A percentile compares a stretch with the other conserved stretches of the same genome.
These are phyloP conservation scores for Epichloe aotearoae DNA, from an alignment of 2,329 filamentous ascomycete species.

Conservation along the genomic window DNA sequence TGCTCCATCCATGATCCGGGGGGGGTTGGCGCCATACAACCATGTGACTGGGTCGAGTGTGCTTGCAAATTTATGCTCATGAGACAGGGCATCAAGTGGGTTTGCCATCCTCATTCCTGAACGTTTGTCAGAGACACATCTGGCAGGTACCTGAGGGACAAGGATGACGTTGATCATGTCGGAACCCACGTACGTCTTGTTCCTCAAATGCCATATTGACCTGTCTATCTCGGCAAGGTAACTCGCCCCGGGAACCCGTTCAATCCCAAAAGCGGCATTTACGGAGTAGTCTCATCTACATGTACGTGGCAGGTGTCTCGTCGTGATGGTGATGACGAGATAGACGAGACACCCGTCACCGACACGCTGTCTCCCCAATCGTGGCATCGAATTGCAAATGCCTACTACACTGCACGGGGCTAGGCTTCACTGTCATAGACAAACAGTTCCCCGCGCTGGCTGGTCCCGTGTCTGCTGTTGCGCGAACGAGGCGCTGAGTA, in stretches of 20 bases:
- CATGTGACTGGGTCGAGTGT: too few relatives aligned
- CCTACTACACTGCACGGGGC: not conserved
- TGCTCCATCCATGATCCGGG: not conserved
- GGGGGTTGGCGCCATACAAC: too few relatives aligned
- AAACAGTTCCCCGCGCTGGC: not conserved
- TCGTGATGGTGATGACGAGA: too few relatives aligned
- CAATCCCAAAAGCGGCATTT: not conserved
- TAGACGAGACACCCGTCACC: not conserved
- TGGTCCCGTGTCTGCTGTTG: not conserved
- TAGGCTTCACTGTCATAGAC: not conserved
- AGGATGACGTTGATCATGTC: too few relatives aligned
- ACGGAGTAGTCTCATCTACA: not conserved
- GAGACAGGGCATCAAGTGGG: too few relatives aligned
- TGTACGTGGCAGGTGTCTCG: not conserved
- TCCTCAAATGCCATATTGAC: too few relatives aligned
- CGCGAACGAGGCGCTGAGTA: not conserved
- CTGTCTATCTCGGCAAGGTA: too few relatives aligned
- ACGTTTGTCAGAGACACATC: too few relatives aligned
- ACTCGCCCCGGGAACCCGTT: not conserved
- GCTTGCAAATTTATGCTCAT: too few relatives aligned
- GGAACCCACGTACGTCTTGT: too few relatives aligned
- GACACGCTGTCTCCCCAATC: not conserved
- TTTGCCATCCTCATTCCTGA: too few relatives aligned
- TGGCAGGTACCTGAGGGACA: too few relatives aligned
- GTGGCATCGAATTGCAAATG: slow-evolving; percentile 1